These are phyloP conservation scores for Pythium guiyangense DNA, from an alignment of 352 stramenopile species.

Conservation along the genomic window DNA sequence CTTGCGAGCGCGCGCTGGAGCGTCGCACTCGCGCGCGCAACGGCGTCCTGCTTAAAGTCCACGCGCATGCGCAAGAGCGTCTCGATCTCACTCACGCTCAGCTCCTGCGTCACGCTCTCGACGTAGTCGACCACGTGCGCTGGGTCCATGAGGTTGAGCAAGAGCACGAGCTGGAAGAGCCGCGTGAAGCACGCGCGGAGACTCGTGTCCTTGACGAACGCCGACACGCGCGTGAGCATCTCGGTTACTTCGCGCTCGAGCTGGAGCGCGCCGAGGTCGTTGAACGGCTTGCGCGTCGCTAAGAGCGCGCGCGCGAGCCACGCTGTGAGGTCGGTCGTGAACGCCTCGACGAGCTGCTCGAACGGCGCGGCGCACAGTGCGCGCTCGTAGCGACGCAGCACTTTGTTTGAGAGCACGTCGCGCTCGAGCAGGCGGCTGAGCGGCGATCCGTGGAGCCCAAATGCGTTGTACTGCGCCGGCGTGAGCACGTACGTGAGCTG, in stretches of 20 bases:
- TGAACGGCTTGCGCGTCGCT: conserved; percentile 53
- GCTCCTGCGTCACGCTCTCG: conserved; percentile 37
- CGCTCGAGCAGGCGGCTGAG: conserved; percentile 63
- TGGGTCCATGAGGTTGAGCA: conserved; percentile 79
- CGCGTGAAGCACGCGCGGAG: conserved; percentile 62
- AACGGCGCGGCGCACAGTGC: conserved; percentile 56
- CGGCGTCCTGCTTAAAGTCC: conserved; percentile 56
- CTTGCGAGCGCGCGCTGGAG: conserved; percentile 12
- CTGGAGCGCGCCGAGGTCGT: conserved; percentile 77
- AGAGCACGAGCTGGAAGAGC: conserved; percentile 73
- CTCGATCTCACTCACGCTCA: conserved; percentile 45
- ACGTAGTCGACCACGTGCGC: conserved; percentile 68
- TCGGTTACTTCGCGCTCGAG: conserved; percentile 71
- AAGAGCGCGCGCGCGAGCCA: conserved; percentile 57
- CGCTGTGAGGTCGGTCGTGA: conserved; percentile 50
- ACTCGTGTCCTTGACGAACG: conserved; percentile 50
- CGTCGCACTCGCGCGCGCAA: conserved; percentile 33
- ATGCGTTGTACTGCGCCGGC: conserved; percentile 56
- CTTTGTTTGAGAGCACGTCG: conserved; percentile 63
- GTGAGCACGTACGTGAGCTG: conserved; percentile 65
- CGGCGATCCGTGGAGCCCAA: conserved; percentile 53
- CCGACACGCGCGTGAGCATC: conserved; percentile 45
- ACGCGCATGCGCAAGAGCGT: conserved; percentile 61
- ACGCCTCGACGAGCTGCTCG: conserved; percentile 58
- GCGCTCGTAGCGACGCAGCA: conserved; percentile 55